phyloP scores from a whole-genome alignment of 1,139 yeast species.

The Hanseniaspora uvarum region DNA sequence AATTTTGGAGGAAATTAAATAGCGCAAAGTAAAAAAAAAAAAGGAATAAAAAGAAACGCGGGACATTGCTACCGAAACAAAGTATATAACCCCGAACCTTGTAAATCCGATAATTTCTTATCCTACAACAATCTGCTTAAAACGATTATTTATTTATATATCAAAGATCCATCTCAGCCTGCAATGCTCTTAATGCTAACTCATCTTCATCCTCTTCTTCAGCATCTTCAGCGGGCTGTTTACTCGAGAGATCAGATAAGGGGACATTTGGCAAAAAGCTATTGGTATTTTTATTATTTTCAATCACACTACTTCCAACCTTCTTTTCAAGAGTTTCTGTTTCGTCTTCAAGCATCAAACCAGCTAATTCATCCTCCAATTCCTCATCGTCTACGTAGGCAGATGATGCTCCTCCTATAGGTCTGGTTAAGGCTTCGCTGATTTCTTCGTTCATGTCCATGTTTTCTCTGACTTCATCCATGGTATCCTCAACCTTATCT shows the following conservation, averaged over 20 bases:
- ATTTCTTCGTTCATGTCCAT: constrained; percentile 92
- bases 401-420: constrained; percentile 64
- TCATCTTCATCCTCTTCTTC: constrained; percentile 76
- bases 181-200: constrained; percentile 77
- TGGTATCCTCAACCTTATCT: constrained; percentile 94
- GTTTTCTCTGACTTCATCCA: constrained; percentile 97
- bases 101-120: not conserved
- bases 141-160: not conserved
- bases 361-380: constrained; percentile 81
- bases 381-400: constrained; percentile 76
- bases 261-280: constrained; percentile 28
- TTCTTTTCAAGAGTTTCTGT: constrained; percentile 45
- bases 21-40: not conserved
- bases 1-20: not conserved
- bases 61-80: no score
- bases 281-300: constrained; percentile 33
- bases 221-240: constrained; percentile 33
- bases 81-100: not conserved
- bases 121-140: no score
- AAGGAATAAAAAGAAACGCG: not conserved
- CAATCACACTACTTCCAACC: constrained; percentile 21
- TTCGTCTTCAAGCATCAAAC: constrained; percentile 70
- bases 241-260: constrained; percentile 20
- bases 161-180: constrained; percentile 89
- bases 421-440: constrained; percentile 89